Evolutionary conservation across 345 rosid species (phyloP).

Genomic region (Rhodomyrtus tomentosa): DNA sequence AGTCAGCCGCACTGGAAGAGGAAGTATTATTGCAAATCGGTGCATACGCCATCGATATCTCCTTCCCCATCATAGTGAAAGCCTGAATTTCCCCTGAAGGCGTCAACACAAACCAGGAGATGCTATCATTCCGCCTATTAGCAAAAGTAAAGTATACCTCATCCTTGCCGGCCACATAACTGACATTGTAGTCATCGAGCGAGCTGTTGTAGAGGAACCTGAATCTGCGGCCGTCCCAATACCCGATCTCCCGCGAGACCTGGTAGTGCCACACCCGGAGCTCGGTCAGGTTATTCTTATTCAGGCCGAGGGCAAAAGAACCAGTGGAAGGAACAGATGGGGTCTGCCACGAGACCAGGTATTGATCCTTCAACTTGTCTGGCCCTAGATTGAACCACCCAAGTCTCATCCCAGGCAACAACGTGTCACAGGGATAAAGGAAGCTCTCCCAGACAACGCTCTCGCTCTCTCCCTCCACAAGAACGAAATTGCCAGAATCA

Average conservation of each 20-base stretch:
- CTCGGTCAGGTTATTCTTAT: not conserved
- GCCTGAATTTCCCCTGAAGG: constrained; percentile 1
- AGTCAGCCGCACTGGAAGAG: not conserved
- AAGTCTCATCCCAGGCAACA: not conserved
- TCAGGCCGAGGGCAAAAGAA: not conserved
- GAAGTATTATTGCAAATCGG: not conserved
- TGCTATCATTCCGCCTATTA: not conserved
- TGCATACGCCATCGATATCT: not conserved
- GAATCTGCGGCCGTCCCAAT: constrained; percentile 1
- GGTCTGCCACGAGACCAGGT: not conserved
- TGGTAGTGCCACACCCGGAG: not conserved
- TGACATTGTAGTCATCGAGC: not conserved
- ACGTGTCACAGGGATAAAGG: not conserved
- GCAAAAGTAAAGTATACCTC: not conserved
- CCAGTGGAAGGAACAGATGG: not conserved
- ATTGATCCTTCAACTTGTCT: not conserved
- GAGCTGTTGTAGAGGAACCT: not conserved
- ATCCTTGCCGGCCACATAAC: not conserved
- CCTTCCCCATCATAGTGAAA: not conserved
- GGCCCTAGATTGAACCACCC: not conserved
- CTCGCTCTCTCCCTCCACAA: not conserved
- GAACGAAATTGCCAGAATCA: constrained; percentile 2
- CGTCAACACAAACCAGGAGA: constrained; percentile 6
- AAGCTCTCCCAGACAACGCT: constrained; percentile 1
- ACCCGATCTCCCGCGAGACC: not conserved